Conservation (phyloP, 768 basidiomycete genomes). For the Hirschioporus abietinus region DNA sequence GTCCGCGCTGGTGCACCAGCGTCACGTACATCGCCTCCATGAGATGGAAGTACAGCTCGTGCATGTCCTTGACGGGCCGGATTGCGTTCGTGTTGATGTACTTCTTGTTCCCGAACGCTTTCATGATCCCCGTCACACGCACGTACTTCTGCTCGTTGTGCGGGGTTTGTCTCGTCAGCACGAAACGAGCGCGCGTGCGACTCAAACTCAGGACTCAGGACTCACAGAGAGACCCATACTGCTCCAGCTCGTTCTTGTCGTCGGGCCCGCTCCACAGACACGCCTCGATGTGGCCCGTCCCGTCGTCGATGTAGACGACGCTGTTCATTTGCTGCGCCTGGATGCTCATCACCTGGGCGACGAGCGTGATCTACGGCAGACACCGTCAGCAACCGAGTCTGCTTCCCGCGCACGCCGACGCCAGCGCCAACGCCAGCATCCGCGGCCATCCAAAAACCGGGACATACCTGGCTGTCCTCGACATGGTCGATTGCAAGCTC, state of each 20-base stretch:
- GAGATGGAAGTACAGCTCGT: conserved; percentile 81
- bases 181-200: too few species aligned
- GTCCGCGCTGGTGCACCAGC: conserved; percentile 60
- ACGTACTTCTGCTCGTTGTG: conserved; percentile 72
- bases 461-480: conserved; percentile 72
- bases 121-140: conserved; percentile 75
- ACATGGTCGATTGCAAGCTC: conserved; percentile 81
- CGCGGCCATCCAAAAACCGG: not conserved
- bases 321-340: conserved; percentile 74
- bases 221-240: conserved; percentile 26
- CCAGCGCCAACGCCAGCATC: not conserved
- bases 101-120: conserved; percentile 73
- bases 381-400: not conserved
- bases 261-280: conserved; percentile 78
- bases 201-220: too few species aligned
- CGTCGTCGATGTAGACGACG: conserved; percentile 79
- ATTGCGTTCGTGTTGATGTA: conserved; percentile 79
- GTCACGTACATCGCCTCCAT: conserved; percentile 70
- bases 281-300: conserved; percentile 72
- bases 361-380: conserved; percentile 57
- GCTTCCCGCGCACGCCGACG: too few species aligned
- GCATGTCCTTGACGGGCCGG: conserved; percentile 57
- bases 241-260: conserved; percentile 47
- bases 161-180: too few species aligned
- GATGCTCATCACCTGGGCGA: conserved; percentile 67